phyloP scores from a whole-genome alignment of 176 grass and related monocot genomes.

The Cenchrus purpureus region DNA sequence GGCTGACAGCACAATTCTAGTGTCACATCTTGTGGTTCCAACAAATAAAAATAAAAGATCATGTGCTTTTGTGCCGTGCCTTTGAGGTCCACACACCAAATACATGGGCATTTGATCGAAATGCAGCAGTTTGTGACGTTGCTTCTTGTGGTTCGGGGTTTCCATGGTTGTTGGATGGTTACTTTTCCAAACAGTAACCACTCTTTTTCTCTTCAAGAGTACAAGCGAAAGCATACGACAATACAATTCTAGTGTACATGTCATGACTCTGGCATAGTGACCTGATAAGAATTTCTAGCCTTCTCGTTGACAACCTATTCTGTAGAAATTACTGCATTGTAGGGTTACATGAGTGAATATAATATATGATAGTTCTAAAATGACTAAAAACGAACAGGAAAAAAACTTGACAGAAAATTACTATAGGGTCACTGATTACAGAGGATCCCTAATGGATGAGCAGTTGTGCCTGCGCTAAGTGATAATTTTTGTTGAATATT shows the following conservation, averaged over 20 bases:
- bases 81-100: conserved; percentile 1
- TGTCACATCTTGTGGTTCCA: conserved; percentile 21
- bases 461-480: no score
- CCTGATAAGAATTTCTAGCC: neutral
- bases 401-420: neutral
- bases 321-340: neutral
- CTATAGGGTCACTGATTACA: neutral
- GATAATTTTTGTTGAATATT: neutral
- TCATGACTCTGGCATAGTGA: conserved; percentile 6
- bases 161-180: conserved; percentile 37
- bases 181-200: conserved; percentile 19
- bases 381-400: neutral
- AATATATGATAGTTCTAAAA: neutral
- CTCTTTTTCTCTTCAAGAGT: conserved; percentile 21
- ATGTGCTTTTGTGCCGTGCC: neutral
- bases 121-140: conserved; percentile 5
- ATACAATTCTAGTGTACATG: neutral
- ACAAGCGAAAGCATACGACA: neutral
- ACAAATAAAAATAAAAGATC: neutral
- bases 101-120: conserved; percentile 4
- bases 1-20: neutral
- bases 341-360: neutral
- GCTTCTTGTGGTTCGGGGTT: conserved; percentile 35
- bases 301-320: neutral
- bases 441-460: neutral